phyloP scores from a whole-genome alignment of 345 rosid genomes.

The Microcos paniculata region DNA sequence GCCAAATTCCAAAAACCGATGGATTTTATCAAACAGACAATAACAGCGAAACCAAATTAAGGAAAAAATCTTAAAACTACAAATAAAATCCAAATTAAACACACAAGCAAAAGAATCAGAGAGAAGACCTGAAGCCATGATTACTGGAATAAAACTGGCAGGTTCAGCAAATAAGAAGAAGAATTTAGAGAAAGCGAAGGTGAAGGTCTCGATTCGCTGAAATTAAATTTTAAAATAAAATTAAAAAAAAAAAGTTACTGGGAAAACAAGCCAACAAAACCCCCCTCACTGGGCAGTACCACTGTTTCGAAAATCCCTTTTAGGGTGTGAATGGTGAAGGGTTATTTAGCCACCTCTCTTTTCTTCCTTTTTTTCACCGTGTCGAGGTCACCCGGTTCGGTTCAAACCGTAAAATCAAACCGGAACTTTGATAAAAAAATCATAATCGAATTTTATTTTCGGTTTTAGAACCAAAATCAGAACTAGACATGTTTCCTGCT shows the following conservation, averaged over 20 bases:
- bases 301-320: neutral
- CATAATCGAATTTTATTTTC: too few relatives aligned
- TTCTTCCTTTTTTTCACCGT: too few relatives aligned
- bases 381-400: too few relatives aligned
- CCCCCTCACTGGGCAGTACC: neutral
- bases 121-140: slow-evolving; percentile 20
- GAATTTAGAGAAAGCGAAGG: neutral
- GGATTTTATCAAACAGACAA: neutral
- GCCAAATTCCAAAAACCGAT: slow-evolving; percentile 10
- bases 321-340: neutral
- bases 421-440: too few relatives aligned
- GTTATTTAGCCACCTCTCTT: neutral
- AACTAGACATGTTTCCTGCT: too few relatives aligned
- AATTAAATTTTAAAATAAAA: too few relatives aligned
- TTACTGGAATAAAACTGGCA: neutral
- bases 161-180: neutral
- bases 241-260: neutral
- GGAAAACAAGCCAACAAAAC: neutral
- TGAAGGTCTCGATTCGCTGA: neutral
- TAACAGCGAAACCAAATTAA: neutral
- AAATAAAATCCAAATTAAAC: neutral
- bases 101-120: neutral
- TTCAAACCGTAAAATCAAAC: too few relatives aligned
- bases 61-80: neutral
- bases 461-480: too few relatives aligned